Evolutionary conservation across 2,329 filamentous ascomycete genomes (phyloP).

Genomic region (Epichloe bromicola): DNA sequence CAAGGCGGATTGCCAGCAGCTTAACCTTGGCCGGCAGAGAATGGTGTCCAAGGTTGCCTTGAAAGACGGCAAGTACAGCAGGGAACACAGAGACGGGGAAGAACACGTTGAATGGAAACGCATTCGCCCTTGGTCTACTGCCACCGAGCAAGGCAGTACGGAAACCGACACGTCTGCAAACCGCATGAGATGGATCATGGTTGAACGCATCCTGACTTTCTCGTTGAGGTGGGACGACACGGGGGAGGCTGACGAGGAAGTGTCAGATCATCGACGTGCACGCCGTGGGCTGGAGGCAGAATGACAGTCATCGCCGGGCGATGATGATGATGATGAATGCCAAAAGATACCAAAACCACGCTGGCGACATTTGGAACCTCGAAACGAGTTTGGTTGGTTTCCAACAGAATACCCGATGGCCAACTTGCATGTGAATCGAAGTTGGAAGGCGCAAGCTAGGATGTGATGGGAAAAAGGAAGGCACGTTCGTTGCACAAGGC

Average conservation of each 20-base stretch:
- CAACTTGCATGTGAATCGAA: too few relatives aligned
- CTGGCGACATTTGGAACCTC: too few relatives aligned
- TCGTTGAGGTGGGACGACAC: conserved; percentile 23
- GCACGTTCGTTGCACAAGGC: not conserved
- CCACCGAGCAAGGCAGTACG: conserved; percentile 13
- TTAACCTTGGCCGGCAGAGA: conserved; percentile 22
- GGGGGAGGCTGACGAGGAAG: conserved; percentile 14
- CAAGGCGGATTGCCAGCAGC: conserved; percentile 20
- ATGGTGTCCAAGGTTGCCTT: conserved; percentile 27
- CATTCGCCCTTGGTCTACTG: conserved; percentile 20
- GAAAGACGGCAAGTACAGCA: conserved; percentile 21
- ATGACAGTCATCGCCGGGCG: not conserved
- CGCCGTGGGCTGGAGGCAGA: not conserved
- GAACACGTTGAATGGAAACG: conserved; percentile 17
- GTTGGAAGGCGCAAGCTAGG: too few relatives aligned
- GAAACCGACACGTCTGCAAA: conserved; percentile 18
- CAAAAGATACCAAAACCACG: not conserved
- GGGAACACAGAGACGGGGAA: conserved; percentile 9
- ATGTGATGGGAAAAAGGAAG: not conserved
- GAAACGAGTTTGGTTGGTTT: too few relatives aligned
- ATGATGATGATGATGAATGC: too few relatives aligned
- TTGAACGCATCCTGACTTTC: conserved; percentile 25
- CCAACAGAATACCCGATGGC: too few relatives aligned
- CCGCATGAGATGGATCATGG: conserved; percentile 24
- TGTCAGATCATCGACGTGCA: conserved; percentile 6